A percentile compares a stretch with the other conserved stretches of the same genome.
phyloP scores from a whole-genome alignment of 2,329 filamentous ascomycete species.

The Hypocreales sp. region DNA sequence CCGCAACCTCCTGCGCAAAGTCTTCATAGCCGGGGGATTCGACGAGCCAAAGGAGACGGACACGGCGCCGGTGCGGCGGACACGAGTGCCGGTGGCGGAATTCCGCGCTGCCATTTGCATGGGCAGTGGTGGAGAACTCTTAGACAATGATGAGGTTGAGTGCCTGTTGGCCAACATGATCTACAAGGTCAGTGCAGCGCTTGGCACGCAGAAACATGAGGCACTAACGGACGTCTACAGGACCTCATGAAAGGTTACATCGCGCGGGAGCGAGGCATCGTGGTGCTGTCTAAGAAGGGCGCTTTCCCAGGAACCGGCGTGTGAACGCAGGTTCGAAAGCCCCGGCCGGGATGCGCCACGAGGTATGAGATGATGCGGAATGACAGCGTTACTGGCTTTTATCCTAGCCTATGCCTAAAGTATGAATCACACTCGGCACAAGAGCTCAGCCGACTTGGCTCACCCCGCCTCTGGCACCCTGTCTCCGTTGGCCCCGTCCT shows the following conservation, averaged over 20 bases:
- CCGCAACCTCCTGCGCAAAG: conserved; percentile 81
- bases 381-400: too few relatives aligned
- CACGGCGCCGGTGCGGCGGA: conserved; percentile 47
- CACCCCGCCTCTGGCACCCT: too few relatives aligned
- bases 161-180: conserved; percentile 93
- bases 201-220: too few relatives aligned
- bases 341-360: too few relatives aligned
- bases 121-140: conserved; percentile 44
- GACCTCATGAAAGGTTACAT: conserved; percentile 98
- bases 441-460: too few relatives aligned
- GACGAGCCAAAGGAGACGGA: conserved; percentile 60
- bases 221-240: conserved; percentile 34
- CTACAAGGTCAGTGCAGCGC: conserved; percentile 60
- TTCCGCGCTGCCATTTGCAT: conserved; percentile 76
- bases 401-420: too few relatives aligned
- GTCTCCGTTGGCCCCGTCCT: too few relatives aligned
- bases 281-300: conserved; percentile 83
- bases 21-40: conserved; percentile 73
- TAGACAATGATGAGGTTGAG: conserved; percentile 88
- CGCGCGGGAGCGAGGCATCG: conserved; percentile 71
- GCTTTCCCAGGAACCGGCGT: conserved; percentile 86
- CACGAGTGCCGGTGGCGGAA: conserved; percentile 66
- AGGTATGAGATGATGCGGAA: too few relatives aligned
- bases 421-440: too few relatives aligned
- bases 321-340: too few relatives aligned